Base-by-base conservation (phyloP, 1,139 yeast genomes). In the Taphrina betulina region DNA sequence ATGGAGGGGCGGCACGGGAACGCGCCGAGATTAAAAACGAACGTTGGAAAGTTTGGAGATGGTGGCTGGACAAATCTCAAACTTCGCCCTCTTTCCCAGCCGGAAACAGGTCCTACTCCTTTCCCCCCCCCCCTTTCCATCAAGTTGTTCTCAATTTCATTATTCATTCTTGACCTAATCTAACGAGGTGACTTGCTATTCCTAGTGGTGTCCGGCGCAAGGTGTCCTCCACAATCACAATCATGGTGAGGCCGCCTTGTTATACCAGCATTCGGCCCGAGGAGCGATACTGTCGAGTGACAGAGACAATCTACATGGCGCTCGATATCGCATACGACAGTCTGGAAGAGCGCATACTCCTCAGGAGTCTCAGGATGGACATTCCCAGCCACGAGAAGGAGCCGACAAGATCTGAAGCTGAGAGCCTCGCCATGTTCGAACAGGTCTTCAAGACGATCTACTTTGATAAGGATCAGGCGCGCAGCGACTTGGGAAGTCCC, bases 211-310 rank as follows among this genome's bases (percentile, higher is more conserved):
- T n/a, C n/a, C n/a, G n/a, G n/a, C n/a, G n/a, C n/a, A n/a, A n/a
- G n/a, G n/a, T n/a, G n/a, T n/a, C n/a, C n/a, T n/a, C n/a, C n/a
- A n/a, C n/a, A n/a, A n/a, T n/a, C n/a, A n/a, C n/a, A n/a, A n/a
- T n/a, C n/a, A n/a, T n/a, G n/a, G n/a, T n/a, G n/a, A n/a, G n/a
- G n/a, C n/a, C 37, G 23, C 54, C 54, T 12, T 36, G 40, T 28
- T 50, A 50, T 33, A 20, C 46, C 3, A 50, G 54, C 29, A 50
- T 42, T 5, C 44, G 54, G 29, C 54, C 54, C 7, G 54, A 50
- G 22, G 54, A 50, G 31, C 35, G 54, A 17, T n/a, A 40, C n/a
- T 50, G 54, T 33, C 35, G 46, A 20, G 46, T 50, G 17, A 20
- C 46, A 19, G 46, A 33, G 19, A 26, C 23, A 19, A 33, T 40